Conservation (phyloP, 495 filamentous ascomycete species). For the Aeminium ludgeri region DNA sequence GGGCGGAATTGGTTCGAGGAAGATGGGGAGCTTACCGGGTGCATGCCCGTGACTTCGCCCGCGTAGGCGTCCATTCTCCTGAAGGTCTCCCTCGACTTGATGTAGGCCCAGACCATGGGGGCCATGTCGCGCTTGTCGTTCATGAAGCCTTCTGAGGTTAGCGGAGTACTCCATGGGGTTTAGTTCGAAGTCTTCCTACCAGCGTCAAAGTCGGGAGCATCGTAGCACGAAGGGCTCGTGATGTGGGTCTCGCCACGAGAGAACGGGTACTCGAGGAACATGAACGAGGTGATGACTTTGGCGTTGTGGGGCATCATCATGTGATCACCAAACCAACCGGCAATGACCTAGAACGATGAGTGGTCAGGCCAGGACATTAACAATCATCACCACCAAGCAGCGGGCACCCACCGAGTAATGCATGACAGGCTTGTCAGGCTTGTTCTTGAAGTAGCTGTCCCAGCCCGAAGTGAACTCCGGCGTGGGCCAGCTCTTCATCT, state of each 20-base stretch:
- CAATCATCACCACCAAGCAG: too few species aligned
- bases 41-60: conserved; percentile 54
- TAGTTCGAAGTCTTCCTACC: conserved; percentile 23
- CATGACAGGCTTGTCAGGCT: conserved; percentile 78
- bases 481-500: conserved; percentile 36
- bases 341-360: conserved; percentile 12
- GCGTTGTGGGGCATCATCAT: conserved; percentile 39
- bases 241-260: conserved; percentile 60
- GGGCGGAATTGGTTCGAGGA: not conserved
- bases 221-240: conserved; percentile 52
- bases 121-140: conserved; percentile 71
- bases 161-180: too few species aligned
- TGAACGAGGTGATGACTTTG: conserved; percentile 77
- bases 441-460: conserved; percentile 64
- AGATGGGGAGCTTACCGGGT: conserved; percentile 18
- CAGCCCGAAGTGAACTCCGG: conserved; percentile 52
- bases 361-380: too few species aligned
- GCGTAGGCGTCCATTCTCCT: conserved; percentile 62
- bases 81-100: conserved; percentile 70
- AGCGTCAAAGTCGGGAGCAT: conserved; percentile 60
- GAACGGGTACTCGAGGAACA: conserved; percentile 72
- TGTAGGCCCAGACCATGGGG: conserved; percentile 74
- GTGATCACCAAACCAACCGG: conserved; percentile 25
- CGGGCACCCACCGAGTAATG: conserved; percentile 29
- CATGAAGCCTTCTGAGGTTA: conserved; percentile 38